A percentile compares a stretch with the other conserved stretches of the same genome.
Conservation (phyloP, 192 early-diverging fungal genomes). For the Lobosporangium transversale region DNA sequence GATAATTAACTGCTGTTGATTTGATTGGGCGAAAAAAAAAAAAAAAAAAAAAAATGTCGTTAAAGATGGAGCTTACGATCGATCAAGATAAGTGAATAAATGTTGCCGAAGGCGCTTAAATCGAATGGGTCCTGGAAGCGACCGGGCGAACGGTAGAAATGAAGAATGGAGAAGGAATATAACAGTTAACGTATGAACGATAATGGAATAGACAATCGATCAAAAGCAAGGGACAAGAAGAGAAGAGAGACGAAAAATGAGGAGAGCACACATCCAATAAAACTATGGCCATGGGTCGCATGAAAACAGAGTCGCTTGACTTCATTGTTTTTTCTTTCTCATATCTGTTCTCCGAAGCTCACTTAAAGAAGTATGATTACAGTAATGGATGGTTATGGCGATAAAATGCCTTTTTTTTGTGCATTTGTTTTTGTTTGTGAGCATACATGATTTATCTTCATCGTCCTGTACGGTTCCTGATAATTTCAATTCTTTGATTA, state of each 20-base stretch:
- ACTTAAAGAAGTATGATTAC: no score
- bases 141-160: no score
- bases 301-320: background rate
- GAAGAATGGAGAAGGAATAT: background rate
- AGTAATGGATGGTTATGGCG: no score
- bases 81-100: background rate
- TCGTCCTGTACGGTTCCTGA: no score
- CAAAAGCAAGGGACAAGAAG: slow-evolving; percentile 14
- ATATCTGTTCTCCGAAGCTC: background rate
- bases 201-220: slow-evolving; percentile 16
- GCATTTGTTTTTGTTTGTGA: no score
- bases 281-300: no score
- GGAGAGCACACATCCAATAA: background rate
- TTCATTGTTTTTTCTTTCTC: background rate
- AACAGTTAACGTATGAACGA: background rate
- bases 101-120: no score
- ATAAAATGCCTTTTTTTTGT: no score
- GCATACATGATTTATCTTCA: no score
- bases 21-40: background rate
- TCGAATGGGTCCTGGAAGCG: no score
- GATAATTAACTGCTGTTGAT: background rate
- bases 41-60: background rate
- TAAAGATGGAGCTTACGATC: background rate
- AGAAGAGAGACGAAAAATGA: background rate
- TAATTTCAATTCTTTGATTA: no score